Evolutionary conservation across 2,329 filamentous ascomycete species (phyloP).

Genomic region (Pyrenochaeta sp.): DNA sequence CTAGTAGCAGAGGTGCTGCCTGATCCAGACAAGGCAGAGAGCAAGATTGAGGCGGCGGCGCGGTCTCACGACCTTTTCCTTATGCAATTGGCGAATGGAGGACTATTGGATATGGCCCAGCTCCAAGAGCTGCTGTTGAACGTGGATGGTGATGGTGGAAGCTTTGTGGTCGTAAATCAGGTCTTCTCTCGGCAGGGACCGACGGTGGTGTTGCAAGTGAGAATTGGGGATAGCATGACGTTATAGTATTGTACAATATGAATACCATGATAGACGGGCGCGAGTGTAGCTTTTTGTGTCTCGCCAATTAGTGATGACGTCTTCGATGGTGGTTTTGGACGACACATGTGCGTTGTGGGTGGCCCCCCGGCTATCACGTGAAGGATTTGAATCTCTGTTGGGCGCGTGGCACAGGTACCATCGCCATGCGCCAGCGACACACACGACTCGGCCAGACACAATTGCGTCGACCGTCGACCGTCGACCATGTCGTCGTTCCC

Average conservation of each 20-base stretch:
- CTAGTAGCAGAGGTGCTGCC: constrained; percentile 32
- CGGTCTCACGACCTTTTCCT: constrained; percentile 38
- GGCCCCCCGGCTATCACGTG: no score
- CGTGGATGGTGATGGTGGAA: constrained; percentile 22
- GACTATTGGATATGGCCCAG: constrained; percentile 35
- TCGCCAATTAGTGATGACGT: no score
- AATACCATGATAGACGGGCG: neutral
- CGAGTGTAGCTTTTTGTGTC: neutral
- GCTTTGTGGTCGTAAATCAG: neutral
- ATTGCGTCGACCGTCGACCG: no score
- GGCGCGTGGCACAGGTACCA: no score
- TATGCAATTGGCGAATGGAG: constrained; percentile 40
- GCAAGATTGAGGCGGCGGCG: constrained; percentile 2
- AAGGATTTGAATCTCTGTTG: no score
- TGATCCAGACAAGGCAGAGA: constrained; percentile 5
- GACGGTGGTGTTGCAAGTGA: neutral
- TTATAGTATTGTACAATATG: neutral
- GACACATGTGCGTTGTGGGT: no score
- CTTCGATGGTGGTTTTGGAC: no score
- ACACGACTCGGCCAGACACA: no score
- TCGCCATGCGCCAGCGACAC: no score
- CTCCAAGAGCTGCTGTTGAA: constrained; percentile 35
- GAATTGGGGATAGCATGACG: neutral
- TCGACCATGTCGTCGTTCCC: neutral
- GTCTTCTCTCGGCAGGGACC: neutral